Base-by-base conservation (phyloP, 176 grass and related monocot species). In the Tillandsia leiboldiana region DNA sequence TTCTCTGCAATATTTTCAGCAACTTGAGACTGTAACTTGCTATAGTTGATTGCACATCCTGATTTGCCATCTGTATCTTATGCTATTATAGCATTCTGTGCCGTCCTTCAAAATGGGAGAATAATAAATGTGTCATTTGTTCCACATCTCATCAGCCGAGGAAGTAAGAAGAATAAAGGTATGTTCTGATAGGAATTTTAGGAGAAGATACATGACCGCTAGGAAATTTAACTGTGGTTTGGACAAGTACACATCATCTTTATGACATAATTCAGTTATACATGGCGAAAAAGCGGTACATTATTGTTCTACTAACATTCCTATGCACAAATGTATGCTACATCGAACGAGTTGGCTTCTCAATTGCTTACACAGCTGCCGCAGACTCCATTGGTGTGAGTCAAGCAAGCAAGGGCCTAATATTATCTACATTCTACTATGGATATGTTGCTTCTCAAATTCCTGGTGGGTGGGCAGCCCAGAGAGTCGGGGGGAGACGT, bases 251-350 rank as follows among this genome's bases (percentile, higher is more conserved):
- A 49, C 65, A 67, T 33, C 48, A 48, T n/a, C 22, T 9, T 61
- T 61, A 20, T 23, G 56, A 61, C 17, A 9, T 61, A 61, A 61
- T 10, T 61, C 51, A 47, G 29, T 69, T 83, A 68, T 20, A 12
- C 59, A 87, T 72, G 49, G 50, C 72, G 69, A 86, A 68, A 66
- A 95, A 83, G 51, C 86, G 87, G 57, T 90, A 90, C 77, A 62
- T 79, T 27, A 90, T 95, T 70, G 81, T 90, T 65, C 72, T 90
- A 69, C 73, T 90, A 51, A 95, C 87, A 53, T 95, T 95, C 61
- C 71, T 95, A 67, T 90, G 91, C 83, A 95, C 91, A 64, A 87
- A 83, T 68, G 87, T 88, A 51, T 95, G 86, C 70, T 95, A 95
- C 75, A 81, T 90, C 47, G 86, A 95, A 71, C 86, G 83, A 14